Conservation (phyloP, 225 moss, liverwort and hornwort genomes). For the Polytrichum formosum region DNA sequence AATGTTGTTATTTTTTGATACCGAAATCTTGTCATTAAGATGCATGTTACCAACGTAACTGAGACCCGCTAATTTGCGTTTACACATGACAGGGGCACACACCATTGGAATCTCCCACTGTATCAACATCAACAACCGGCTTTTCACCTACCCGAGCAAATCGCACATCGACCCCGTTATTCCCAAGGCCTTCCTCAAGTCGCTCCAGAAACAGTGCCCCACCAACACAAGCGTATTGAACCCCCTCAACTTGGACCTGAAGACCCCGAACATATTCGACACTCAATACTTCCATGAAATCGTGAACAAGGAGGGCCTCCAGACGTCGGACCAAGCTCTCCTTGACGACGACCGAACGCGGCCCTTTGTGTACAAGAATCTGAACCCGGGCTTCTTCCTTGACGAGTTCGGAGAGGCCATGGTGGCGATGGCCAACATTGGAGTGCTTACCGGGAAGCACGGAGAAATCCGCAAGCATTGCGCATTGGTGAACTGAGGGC, state of each 20-base stretch:
- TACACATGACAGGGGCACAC: conserved; percentile 23
- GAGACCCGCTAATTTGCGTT: too few species aligned
- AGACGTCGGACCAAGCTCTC: conserved; percentile 39
- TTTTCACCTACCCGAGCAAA: conserved; percentile 12
- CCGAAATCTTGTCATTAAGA: too few species aligned
- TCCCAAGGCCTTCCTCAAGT: not conserved
- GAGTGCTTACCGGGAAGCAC: not conserved
- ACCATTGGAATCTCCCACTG: conserved; percentile 40
- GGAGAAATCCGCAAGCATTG: conserved; percentile 32
- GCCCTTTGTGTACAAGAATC: conserved; percentile 4
- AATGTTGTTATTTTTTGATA: too few species aligned
- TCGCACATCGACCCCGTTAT: conserved; percentile 19
- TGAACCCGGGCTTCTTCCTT: not conserved
- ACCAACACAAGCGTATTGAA: not conserved
- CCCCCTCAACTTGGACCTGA: conserved; percentile 18
- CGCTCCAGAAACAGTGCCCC: conserved; percentile 10
- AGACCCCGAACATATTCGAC: conserved; percentile 12
- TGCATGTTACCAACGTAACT: too few species aligned
- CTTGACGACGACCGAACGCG: conserved; percentile 2
- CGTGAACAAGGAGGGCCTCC: conserved; percentile 6
- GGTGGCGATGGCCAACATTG: conserved; percentile 39
- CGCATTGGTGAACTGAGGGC: conserved; percentile 18
- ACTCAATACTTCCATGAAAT: conserved; percentile 31
- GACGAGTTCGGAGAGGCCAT: conserved; percentile 12
- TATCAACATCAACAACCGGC: conserved; percentile 19